Conservation (phyloP, 208 protist genomes). For the Wallacemonas sp. region DNA sequence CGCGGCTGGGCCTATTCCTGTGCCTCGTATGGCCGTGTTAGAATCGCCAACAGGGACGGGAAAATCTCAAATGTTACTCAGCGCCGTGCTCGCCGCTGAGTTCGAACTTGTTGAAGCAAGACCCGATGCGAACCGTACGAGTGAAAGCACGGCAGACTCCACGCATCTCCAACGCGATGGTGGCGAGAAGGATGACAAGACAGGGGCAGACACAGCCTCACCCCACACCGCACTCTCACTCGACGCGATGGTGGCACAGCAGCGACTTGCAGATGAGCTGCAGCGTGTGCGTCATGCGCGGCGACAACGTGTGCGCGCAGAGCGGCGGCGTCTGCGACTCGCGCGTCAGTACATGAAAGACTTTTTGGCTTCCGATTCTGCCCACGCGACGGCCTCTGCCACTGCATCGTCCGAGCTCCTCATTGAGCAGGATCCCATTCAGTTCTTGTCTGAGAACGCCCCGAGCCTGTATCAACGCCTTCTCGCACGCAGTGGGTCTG, state of each 20-base stretch:
- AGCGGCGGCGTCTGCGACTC: background rate
- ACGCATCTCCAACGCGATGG: too few species aligned
- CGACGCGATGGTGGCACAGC: background rate
- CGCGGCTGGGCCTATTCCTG: background rate
- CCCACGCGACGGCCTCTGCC: background rate
- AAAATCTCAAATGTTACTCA: constrained; percentile 95
- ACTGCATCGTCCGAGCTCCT: constrained; percentile 22
- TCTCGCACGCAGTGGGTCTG: background rate
- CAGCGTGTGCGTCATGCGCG: constrained; percentile 4
- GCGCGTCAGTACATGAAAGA: constrained; percentile 8
- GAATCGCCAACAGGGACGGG: constrained; percentile 96
- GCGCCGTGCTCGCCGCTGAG: constrained; percentile 65
- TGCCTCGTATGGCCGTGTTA: constrained; percentile 82
- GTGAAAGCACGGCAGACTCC: background rate
- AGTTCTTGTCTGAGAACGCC: constrained; percentile 20
- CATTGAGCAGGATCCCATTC: constrained; percentile 32
- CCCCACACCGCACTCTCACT: background rate
- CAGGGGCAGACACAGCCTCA: background rate
- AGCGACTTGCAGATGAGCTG: constrained; percentile 7
- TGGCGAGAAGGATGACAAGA: background rate
- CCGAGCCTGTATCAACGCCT: background rate
- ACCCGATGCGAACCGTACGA: background rate
- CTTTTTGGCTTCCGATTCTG: background rate
- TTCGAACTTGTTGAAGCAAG: constrained; percentile 34
- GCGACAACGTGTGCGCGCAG: background rate